Conservation (phyloP, 2,329 filamentous ascomycete species). For the Nemania abortiva region DNA sequence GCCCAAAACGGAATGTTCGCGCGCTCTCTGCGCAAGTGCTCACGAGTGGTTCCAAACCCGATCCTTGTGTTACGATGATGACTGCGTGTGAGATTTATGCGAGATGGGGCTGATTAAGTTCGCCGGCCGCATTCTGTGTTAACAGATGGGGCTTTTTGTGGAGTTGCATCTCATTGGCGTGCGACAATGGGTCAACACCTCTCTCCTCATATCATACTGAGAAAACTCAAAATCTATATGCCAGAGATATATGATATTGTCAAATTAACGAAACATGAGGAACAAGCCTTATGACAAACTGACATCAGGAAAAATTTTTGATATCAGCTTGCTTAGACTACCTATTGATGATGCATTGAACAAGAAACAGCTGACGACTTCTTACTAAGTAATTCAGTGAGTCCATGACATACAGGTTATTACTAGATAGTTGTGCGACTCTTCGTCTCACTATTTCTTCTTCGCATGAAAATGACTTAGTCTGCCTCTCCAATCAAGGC, state of each 20-base stretch:
- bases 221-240: neutral
- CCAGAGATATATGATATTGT: neutral
- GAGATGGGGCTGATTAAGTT: constrained; percentile 18
- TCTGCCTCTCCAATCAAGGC: constrained; percentile 44
- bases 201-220: neutral
- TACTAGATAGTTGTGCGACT: constrained; percentile 17
- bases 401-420: neutral
- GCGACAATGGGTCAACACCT: constrained; percentile 8
- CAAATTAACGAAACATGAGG: neutral
- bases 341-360: neutral
- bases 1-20: constrained; percentile 1
- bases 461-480: constrained; percentile 22
- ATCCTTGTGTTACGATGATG: constrained; percentile 6
- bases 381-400: neutral
- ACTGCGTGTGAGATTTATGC: constrained; percentile 1
- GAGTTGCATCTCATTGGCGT: constrained; percentile 33
- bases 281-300: neutral
- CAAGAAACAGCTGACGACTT: neutral
- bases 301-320: neutral
- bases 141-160: constrained; percentile 30
- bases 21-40: neutral
- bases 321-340: neutral
- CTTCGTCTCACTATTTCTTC: constrained; percentile 19
- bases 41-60: neutral
- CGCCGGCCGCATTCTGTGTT: constrained; percentile 3